These are phyloP conservation scores for Aegilops sharonensis DNA, from an alignment of 176 grass and related monocot genomes.

Conservation along the genomic window DNA sequence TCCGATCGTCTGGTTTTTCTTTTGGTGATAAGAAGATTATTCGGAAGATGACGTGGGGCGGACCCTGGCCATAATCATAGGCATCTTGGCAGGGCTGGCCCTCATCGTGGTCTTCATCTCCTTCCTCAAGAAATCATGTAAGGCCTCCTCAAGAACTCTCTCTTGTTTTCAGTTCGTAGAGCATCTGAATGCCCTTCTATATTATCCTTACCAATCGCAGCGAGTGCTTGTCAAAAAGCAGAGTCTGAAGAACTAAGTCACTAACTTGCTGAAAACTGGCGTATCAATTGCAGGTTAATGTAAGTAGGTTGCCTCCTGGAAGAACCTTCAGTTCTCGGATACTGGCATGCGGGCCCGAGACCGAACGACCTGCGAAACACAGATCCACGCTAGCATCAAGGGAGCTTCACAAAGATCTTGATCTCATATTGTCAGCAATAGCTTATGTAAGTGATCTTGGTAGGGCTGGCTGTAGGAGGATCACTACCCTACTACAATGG, in stretches of 20 bases:
- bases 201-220: too few species aligned
- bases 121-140: constrained; percentile 64
- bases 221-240: too few species aligned
- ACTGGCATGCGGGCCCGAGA: not conserved
- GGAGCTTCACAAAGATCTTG: constrained; percentile 21
- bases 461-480: not conserved
- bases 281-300: constrained; percentile 25
- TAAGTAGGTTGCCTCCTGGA: not conserved
- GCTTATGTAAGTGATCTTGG: constrained; percentile 3
- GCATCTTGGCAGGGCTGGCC: constrained; percentile 73
- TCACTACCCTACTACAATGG: not conserved
- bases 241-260: not conserved
- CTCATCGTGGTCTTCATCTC: constrained; percentile 86
- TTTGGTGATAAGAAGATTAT: constrained; percentile 63
- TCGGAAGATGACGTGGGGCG: constrained; percentile 70
- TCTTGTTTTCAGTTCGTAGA: not conserved
- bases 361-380: not conserved
- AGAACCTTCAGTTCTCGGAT: not conserved
- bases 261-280: not conserved
- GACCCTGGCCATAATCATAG: constrained; percentile 74
- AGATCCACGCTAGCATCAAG: not conserved
- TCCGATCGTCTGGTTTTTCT: constrained; percentile 2
- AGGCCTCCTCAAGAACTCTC: not conserved
- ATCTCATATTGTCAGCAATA: constrained; percentile 27
- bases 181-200: not conserved